Evolutionary conservation across 192 early-diverging fungal species (phyloP), one percentile per base, ranked within the genome.

Genomic region (Mortierella hygrophila): DNA sequence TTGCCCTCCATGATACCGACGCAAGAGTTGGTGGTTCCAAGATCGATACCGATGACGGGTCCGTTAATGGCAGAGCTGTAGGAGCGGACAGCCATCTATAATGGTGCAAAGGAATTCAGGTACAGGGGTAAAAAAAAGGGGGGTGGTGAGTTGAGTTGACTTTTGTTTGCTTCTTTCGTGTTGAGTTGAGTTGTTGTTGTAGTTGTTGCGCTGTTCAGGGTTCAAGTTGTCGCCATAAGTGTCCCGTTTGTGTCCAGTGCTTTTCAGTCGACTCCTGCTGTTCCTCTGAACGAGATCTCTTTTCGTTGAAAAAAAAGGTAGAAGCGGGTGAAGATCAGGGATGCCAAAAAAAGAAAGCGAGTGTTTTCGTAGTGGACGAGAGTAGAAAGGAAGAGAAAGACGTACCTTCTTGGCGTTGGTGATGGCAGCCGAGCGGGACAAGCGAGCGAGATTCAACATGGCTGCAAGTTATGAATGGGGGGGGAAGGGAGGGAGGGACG

Each of bases 1-100:
- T 99, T 99, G 88, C 98, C 98, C 91, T 99, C 98, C 97, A 98
- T 99, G 42, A 98, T 95, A 77, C 97, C 94, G 49, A 99, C 98
- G 85, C 98, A 99, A 49, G 98, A 99, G 94, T 99, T 99, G 85
- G 98, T 99, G 63, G 98, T 99, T 75, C 98, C 98, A 78, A 99
- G 92, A 94, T 99, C 98, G 82, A 99, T 98, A 91, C 98, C 98
- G 83, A 99, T 98, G 44, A 99, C 97, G 52, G 85, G 90, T 47
- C 91, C 90, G 94, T 96, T 97, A 91, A 98, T 78, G 72, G 49
- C 60, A 41, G 81, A 77, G 77, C 82, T 83, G 77, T 83, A 83
- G 26, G 82, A 37, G 52, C 82, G 82, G 46, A 73, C 40, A 78
- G 76, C 72, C 32, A 83, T 15, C 82, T 83, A 77, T 35, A 29